phyloP scores from a whole-genome alignment of 1,284 basidiomycete species.

The Phylloporus sp. region DNA sequence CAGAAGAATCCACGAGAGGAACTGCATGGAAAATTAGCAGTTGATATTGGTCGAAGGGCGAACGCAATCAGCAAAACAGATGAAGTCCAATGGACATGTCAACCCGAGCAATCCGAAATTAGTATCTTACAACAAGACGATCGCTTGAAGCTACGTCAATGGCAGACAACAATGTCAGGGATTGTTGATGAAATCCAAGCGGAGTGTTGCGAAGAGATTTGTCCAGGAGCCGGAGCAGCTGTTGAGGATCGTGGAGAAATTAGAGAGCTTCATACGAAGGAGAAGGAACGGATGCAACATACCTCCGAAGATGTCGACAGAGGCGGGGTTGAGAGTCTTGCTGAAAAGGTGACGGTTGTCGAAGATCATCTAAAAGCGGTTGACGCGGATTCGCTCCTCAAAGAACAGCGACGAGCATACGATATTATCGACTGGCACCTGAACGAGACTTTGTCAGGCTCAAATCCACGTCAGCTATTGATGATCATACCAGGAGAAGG shows the following conservation, averaged over 20 bases:
- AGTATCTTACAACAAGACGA: background rate
- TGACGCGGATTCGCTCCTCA: background rate
- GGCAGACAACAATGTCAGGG: background rate
- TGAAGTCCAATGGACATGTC: too few species aligned
- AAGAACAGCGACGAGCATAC: constrained; percentile 29
- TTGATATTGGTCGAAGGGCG: background rate
- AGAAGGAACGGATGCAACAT: too few species aligned
- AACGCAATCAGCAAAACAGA: too few species aligned
- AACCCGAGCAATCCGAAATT: too few species aligned
- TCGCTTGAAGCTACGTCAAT: background rate
- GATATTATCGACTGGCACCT: constrained; percentile 43
- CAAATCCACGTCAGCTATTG: constrained; percentile 31
- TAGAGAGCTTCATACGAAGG: too few species aligned
- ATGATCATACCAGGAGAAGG: constrained; percentile 47
- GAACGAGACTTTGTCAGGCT: constrained; percentile 27
- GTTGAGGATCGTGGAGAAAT: too few species aligned
- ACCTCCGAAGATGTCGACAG: too few species aligned
- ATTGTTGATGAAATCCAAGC: background rate
- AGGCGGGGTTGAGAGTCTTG: background rate
- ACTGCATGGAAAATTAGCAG: background rate
- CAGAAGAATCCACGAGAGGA: background rate
- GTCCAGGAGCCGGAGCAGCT: too few species aligned
- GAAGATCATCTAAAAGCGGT: background rate
- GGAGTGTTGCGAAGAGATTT: background rate
- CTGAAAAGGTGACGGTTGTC: background rate